Conservation (phyloP, 2,329 filamentous ascomycete species). For the Penicillium brasilianum region DNA sequence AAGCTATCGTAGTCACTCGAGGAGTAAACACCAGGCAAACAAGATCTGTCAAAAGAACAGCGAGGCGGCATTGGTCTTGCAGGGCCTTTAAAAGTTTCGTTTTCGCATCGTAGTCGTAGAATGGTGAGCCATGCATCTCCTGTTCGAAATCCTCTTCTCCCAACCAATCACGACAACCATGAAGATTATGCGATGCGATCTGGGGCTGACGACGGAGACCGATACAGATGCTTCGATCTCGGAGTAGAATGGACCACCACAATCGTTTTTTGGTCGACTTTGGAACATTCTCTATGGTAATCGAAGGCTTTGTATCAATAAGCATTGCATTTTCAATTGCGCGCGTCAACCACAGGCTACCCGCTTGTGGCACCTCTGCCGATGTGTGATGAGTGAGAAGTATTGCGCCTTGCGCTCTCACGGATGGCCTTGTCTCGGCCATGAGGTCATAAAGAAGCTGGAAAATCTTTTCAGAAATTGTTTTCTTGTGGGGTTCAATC, state of each 20-base stretch:
- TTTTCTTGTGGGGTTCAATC: too few relatives aligned
- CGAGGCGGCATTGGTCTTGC: slow-evolving; percentile 54
- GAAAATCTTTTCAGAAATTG: background rate
- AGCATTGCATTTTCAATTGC: slow-evolving; percentile 58
- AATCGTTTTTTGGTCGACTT: slow-evolving; percentile 54
- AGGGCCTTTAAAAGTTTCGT: slow-evolving; percentile 52
- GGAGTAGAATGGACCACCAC: slow-evolving; percentile 62
- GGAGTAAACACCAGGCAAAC: slow-evolving; percentile 52
- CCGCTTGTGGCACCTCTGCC: slow-evolving; percentile 34
- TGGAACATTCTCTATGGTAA: slow-evolving; percentile 37
- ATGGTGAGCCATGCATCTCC: slow-evolving; percentile 53
- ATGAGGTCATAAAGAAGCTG: slow-evolving; percentile 41
- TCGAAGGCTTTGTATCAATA: slow-evolving; percentile 53
- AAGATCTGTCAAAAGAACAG: slow-evolving; percentile 55
- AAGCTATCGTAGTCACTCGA: slow-evolving; percentile 23
- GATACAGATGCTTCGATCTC: slow-evolving; percentile 57
- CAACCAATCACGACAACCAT: slow-evolving; percentile 48
- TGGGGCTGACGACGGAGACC: slow-evolving; percentile 59
- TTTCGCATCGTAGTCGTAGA: slow-evolving; percentile 56
- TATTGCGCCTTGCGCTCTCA: slow-evolving; percentile 39
- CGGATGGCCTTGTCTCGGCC: slow-evolving; percentile 30
- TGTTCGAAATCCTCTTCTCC: slow-evolving; percentile 52
- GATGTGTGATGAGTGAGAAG: slow-evolving; percentile 49
- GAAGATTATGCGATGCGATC: slow-evolving; percentile 55
- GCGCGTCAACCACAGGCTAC: slow-evolving; percentile 53